A percentile compares a stretch with the other conserved stretches of the same genome.
phyloP scores from a whole-genome alignment of 345 rosid genomes.

The Eucalyptus polyanthemos region DNA sequence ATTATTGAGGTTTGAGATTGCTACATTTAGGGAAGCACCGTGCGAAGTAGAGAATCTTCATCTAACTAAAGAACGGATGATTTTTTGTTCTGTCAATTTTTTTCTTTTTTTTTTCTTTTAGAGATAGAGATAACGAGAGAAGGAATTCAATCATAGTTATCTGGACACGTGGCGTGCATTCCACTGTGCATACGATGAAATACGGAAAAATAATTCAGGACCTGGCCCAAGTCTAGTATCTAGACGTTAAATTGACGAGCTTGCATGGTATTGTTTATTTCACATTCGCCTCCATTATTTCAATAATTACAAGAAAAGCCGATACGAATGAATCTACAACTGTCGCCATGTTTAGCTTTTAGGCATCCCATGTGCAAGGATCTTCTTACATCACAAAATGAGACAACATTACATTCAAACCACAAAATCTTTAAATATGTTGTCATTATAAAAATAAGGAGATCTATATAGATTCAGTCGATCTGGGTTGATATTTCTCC shows the following conservation, averaged over 20 bases:
- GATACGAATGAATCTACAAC: neutral
- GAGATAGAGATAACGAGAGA: neutral
- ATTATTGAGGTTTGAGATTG: neutral
- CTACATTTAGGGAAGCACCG: neutral
- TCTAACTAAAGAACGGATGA: neutral
- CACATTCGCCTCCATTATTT: neutral
- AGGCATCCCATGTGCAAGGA: neutral
- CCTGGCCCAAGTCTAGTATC: neutral
- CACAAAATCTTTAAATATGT: neutral
- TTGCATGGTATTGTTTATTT: neutral
- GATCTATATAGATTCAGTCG: neutral
- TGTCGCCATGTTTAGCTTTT: neutral
- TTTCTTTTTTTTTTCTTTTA: neutral
- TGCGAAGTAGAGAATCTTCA: neutral
- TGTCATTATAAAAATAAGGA: neutral
- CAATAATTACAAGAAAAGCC: neutral
- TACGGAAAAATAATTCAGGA: neutral
- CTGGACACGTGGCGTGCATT: neutral
- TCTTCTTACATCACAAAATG: neutral
- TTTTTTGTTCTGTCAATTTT: neutral
- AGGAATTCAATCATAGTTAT: neutral
- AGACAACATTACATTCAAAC: neutral
- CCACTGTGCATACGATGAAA: neutral
- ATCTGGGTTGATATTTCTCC: neutral
- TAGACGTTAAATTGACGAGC: neutral